Evolutionary conservation across 768 basidiomycete genomes (phyloP).

Genomic region (Auricularia auricula-judae): DNA sequence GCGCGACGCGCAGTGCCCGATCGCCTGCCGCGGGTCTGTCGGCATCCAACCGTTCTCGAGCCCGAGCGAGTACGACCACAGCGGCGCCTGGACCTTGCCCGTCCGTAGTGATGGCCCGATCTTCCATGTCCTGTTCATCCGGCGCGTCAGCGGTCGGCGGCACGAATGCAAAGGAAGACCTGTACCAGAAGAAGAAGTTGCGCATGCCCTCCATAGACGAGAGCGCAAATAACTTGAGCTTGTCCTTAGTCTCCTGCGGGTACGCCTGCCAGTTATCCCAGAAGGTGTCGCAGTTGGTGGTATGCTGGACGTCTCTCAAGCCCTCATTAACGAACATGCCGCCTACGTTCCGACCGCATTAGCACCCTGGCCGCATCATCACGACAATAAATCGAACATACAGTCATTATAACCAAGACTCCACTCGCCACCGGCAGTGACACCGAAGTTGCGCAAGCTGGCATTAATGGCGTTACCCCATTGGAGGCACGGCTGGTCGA

Average conservation of each 20-base stretch:
- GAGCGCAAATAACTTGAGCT: conserved; percentile 38
- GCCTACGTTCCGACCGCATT: neutral
- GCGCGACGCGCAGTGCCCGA: conserved; percentile 49
- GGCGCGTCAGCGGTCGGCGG: conserved; percentile 14
- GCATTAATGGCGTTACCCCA: conserved; percentile 30
- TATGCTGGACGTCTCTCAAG: neutral
- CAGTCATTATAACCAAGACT: conserved; percentile 29
- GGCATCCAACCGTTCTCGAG: conserved; percentile 74
- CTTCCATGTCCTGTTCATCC: conserved; percentile 33
- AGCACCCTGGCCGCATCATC: neutral
- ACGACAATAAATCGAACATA: neutral
- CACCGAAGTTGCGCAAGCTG: conserved; percentile 45
- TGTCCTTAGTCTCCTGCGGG: conserved; percentile 28
- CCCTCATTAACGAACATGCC: neutral
- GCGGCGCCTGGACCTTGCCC: conserved; percentile 31
- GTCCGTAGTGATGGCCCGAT: conserved; percentile 24
- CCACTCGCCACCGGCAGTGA: conserved; percentile 70
- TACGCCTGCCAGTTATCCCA: neutral
- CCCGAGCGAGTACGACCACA: conserved; percentile 64
- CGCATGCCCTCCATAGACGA: conserved; percentile 57
- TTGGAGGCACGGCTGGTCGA: conserved; percentile 16
- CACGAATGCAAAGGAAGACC: conserved; percentile 19
- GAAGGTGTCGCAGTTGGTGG: neutral
- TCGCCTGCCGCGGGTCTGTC: conserved; percentile 49
- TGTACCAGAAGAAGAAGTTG: conserved; percentile 58